phyloP scores from a whole-genome alignment of 495 filamentous ascomycete species.

The Aspergillus heteromorphus region DNA sequence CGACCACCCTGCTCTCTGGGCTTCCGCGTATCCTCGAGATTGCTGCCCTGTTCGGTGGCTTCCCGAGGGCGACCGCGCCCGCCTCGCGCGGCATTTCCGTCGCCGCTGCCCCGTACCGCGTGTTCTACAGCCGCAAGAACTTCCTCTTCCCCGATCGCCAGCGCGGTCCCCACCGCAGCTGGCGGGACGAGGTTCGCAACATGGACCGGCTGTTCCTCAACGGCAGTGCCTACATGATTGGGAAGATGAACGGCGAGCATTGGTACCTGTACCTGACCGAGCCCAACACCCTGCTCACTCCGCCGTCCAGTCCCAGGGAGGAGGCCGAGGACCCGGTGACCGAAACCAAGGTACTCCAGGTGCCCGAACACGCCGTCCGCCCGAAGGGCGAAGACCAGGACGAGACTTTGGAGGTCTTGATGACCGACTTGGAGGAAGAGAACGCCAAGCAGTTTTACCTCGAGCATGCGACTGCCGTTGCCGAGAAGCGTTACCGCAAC shows the following conservation, averaged over 20 bases:
- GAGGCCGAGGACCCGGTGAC: constrained; percentile 49
- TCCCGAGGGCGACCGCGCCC: constrained; percentile 58
- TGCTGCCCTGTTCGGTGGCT: constrained; percentile 80
- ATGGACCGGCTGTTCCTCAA: constrained; percentile 85
- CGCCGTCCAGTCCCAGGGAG: constrained; percentile 68
- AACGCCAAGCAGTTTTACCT: constrained; percentile 97
- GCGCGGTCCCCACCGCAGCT: constrained; percentile 90
- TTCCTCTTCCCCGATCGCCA: constrained; percentile 96
- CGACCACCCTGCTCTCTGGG: constrained; percentile 86
- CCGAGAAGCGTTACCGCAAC: constrained; percentile 66
- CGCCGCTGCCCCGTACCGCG: constrained; percentile 82
- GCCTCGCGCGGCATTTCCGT: constrained; percentile 52
- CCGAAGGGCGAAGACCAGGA: constrained; percentile 53
- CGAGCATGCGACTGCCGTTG: constrained; percentile 84
- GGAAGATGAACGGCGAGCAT: constrained; percentile 99
- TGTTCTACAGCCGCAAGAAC: constrained; percentile 99
- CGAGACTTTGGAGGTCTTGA: constrained; percentile 94
- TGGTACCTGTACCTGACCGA: constrained; percentile 98
- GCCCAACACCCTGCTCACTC: constrained; percentile 73
- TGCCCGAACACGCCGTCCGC: constrained; percentile 32
- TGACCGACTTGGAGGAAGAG: constrained; percentile 92
- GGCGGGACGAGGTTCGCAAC: constrained; percentile 89
- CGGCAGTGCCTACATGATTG: constrained; percentile 98
- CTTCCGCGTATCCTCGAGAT: constrained; percentile 87
- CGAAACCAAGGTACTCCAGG: constrained; percentile 60